These are phyloP conservation scores for Syzygium jambos DNA, from an alignment of 345 rosid genomes.

Conservation along the genomic window DNA sequence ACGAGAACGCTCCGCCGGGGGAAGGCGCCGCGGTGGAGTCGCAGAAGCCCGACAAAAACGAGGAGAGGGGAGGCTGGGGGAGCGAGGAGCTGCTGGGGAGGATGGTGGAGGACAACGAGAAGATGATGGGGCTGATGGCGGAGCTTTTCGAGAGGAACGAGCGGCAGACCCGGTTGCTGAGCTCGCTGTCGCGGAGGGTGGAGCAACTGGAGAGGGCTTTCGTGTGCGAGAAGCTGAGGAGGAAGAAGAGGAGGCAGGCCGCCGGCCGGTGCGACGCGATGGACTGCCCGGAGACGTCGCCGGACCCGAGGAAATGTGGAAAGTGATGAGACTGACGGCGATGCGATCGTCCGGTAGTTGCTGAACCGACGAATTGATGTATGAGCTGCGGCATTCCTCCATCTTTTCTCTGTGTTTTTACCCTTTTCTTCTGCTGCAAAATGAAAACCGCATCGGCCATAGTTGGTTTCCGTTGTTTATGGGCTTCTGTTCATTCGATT, in stretches of 20 bases:
- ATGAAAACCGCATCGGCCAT: neutral
- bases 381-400: neutral
- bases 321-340: neutral
- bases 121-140: slow-evolving; percentile 43
- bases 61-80: neutral
- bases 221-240: slow-evolving; percentile 28
- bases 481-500: neutral
- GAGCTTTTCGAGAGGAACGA: slow-evolving; percentile 39
- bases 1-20: neutral
- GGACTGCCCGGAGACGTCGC: neutral
- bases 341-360: neutral
- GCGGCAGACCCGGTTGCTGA: slow-evolving; percentile 31
- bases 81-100: slow-evolving; percentile 21
- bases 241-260: slow-evolving; percentile 25
- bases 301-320: slow-evolving; percentile 4
- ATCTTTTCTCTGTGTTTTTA: neutral
- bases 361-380: neutral
- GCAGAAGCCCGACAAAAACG: neutral
- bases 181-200: slow-evolving; percentile 37
- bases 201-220: slow-evolving; percentile 49
- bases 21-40: neutral
- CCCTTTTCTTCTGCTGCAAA: neutral
- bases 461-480: neutral
- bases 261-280: neutral
- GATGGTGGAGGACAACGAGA: slow-evolving; percentile 53